Evolutionary conservation across 768 basidiomycete genomes (phyloP).

Genomic region (Macrolepiota albuminosa): DNA sequence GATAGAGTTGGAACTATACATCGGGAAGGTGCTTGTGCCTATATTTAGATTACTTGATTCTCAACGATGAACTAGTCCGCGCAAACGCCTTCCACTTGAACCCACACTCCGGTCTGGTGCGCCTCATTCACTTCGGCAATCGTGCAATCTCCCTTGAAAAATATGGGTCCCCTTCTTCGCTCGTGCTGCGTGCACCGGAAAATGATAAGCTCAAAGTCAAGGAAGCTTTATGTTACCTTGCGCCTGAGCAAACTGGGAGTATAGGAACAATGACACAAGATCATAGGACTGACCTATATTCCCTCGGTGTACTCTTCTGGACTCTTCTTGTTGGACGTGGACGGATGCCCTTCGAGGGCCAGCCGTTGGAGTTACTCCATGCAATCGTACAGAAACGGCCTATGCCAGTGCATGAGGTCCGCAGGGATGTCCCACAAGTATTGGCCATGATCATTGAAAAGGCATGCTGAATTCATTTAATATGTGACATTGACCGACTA

Average conservation of each 20-base stretch:
- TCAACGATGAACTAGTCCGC: constrained; percentile 39
- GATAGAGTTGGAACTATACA: constrained; percentile 55
- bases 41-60: background rate
- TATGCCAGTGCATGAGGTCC: constrained; percentile 71
- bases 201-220: constrained; percentile 71
- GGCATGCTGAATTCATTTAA: constrained; percentile 24
- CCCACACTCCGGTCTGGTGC: constrained; percentile 62
- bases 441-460: constrained; percentile 68
- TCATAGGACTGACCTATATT: constrained; percentile 71
- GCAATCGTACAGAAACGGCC: constrained; percentile 69
- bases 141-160: constrained; percentile 67
- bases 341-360: constrained; percentile 58
- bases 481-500: constrained; percentile 1
- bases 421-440: constrained; percentile 69
- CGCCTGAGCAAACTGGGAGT: constrained; percentile 74
- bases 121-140: constrained; percentile 73
- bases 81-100: constrained; percentile 76
- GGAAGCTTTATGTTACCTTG: constrained; percentile 70
- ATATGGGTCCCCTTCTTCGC: constrained; percentile 65
- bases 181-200: constrained; percentile 58
- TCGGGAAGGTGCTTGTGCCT: constrained; percentile 48
- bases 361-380: constrained; percentile 59
- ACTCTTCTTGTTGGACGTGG: constrained; percentile 68
- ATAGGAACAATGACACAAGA: constrained; percentile 70
- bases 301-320: constrained; percentile 71